Evolutionary conservation across 2,329 filamentous ascomycete genomes (phyloP), one percentile per base, ranked within the genome.

Genomic region (Berkeleyomyces rouxiae): DNA sequence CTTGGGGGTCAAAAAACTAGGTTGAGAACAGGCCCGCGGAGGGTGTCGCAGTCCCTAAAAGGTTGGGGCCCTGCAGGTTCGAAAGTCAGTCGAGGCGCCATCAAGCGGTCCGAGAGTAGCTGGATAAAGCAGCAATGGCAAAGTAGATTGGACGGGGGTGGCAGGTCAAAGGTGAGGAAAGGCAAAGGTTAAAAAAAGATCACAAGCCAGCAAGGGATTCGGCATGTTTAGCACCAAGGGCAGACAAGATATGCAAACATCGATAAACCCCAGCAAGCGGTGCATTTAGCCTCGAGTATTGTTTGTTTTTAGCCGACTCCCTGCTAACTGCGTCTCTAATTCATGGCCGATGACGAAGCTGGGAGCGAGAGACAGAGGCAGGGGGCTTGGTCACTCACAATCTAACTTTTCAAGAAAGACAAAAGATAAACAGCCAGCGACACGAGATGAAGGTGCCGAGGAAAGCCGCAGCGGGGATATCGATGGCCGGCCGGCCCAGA

Each of bases 171-270:
- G 59, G 33, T 39, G 44, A 59, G 23, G 13, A 61, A 47, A 31
- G 31, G 47, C 37, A 37, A 43, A 60, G n/a, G 49, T 46, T 37
- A 62, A 64, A 63, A 46, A 39, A 57, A 65, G 53, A 66, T 16
- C 39, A 59, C 6, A 61, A 40, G 43, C 57, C 43, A 40, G 46
- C 11, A 63, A 55, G 59, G 31, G 42, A 58, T 23, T 5, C 9
- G 49, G 49, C 4, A 53, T 36, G 49, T 53, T 53, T 16, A 37
- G 4, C 7, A 16, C 23, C 9, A 11, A 36, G 49, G 16, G 49
- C 33, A 53, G 7, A 23, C 33, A 53, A 36, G 49, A 53, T 13
- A 36, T 53, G 51, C 33, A 37, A 37, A 13, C 33, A 39, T 39
- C 16, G 51, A 39, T 39, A 55, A 39, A 39, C 11, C 43, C 43